Evolutionary conservation across 2,329 filamentous ascomycete species (phyloP).

Genomic region (Phaeosphaeriaceae sp.): DNA sequence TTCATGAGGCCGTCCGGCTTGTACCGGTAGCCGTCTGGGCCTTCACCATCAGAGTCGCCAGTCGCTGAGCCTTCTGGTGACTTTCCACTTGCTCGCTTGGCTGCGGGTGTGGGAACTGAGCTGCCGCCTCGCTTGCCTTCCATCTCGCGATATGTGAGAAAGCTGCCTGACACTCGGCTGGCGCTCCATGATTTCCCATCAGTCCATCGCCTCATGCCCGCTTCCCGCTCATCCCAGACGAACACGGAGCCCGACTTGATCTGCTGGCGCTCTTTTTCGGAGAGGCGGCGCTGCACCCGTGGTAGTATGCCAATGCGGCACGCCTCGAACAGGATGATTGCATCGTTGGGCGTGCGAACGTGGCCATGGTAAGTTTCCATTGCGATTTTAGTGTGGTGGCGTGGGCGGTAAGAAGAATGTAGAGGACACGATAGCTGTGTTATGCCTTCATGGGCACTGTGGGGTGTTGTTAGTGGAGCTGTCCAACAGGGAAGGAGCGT

Average conservation of each 20-base stretch:
- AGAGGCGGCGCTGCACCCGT: conserved; percentile 88
- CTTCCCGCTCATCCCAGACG: conserved; percentile 99
- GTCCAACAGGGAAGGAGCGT: background rate
- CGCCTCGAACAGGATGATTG: conserved; percentile 98
- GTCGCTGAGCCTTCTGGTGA: conserved; percentile 82
- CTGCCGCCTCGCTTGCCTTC: conserved; percentile 92
- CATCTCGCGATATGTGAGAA: conserved; percentile 97
- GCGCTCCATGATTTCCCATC: conserved; percentile 99
- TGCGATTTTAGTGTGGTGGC: conserved; percentile 5
- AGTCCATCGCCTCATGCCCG: conserved; percentile 97
- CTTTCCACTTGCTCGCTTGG: conserved; percentile 63
- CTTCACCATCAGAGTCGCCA: conserved; percentile 82
- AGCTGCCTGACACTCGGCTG: conserved; percentile 95
- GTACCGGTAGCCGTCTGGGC: conserved; percentile 54
- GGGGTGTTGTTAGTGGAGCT: conserved; percentile 5
- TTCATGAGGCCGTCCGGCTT: conserved; percentile 98
- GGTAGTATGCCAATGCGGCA: conserved; percentile 89
- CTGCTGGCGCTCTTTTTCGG: conserved; percentile 95
- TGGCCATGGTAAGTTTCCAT: conserved; percentile 99
- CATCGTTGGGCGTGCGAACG: conserved; percentile 93
- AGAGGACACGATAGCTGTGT: conserved; percentile 12
- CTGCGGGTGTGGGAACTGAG: conserved; percentile 59
- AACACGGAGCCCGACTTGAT: conserved; percentile 98
- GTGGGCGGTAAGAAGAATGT: background rate
- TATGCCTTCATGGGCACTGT: background rate